phyloP scores from a whole-genome alignment of 352 stramenopile genomes.

The Peronospora destructor region DNA sequence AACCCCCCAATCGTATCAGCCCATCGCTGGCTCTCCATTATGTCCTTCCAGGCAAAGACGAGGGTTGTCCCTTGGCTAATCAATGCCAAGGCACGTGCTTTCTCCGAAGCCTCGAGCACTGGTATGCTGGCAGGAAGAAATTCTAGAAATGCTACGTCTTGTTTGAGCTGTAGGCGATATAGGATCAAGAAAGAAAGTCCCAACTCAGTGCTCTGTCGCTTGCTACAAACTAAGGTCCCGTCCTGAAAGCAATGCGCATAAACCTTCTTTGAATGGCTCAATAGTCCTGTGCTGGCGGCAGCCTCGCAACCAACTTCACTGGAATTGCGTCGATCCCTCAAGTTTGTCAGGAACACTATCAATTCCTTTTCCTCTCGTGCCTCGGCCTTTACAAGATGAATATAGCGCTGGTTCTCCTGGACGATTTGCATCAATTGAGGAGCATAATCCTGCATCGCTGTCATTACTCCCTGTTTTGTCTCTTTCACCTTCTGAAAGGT shows the following conservation, averaged over 20 bases:
- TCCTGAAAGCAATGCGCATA: constrained; percentile 36
- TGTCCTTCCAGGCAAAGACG: constrained; percentile 20
- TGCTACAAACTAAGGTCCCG: constrained; percentile 30
- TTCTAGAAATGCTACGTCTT: constrained; percentile 39
- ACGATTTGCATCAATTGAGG: constrained; percentile 24
- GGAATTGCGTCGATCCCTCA: not conserved
- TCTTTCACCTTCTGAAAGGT: constrained; percentile 9
- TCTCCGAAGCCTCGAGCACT: constrained; percentile 4
- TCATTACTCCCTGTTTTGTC: constrained; percentile 6
- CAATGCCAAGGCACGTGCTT: constrained; percentile 21
- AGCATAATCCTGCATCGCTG: constrained; percentile 13
- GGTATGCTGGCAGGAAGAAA: constrained; percentile 23
- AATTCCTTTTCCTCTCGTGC: constrained; percentile 26
- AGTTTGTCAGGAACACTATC: constrained; percentile 22
- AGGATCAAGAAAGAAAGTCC: constrained; percentile 17
- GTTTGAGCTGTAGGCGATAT: constrained; percentile 27
- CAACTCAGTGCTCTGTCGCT: constrained; percentile 4
- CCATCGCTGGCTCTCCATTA: constrained; percentile 23
- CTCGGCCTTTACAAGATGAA: constrained; percentile 23
- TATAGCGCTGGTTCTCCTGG: constrained; percentile 29
- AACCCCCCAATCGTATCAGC: constrained; percentile 25
- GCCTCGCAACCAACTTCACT: not conserved
- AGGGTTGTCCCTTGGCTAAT: constrained; percentile 21
- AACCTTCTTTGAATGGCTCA: constrained; percentile 5
- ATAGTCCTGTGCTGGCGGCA: not conserved